Base-by-base conservation (phyloP, 2,329 filamentous ascomycete species). In the Aspergillus japonicus region DNA sequence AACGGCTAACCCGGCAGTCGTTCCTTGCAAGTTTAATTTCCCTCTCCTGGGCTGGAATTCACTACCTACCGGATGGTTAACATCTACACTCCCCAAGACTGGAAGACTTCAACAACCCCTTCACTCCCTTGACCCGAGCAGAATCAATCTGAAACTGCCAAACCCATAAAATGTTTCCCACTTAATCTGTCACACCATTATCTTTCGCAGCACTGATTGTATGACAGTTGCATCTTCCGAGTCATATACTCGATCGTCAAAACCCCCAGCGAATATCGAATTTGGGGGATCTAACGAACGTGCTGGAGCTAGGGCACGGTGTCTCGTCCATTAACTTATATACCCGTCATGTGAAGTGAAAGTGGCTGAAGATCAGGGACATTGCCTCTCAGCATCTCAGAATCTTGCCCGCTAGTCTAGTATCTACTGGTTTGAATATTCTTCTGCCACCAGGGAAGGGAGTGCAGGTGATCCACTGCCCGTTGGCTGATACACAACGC, bases 401-500 rank as follows among this genome's bases (percentile, higher is more conserved):
- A 12, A 26, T 55, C 10, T 35, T n/a, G 24, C 21, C 24, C 26
- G 12, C 8, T 23, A 19, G 33, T 35, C 42, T 44, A 31, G 24
- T 24, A 33, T 39, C 6, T 19, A 44, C 16, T 44, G 39, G 39
- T 19, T 62, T 52, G 60, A 12, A 39, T 42, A 26, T 44, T 55
- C 33, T 60, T 57, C 49, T 62, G 66, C 73, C 75, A 74, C 78
- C 78, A 80, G 21, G 73, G 66, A 56, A 80, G 68, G 47, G 72
- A 70, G 59, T 78, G 72, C 31, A 81, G 63, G 62, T 77, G 75
- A 49, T 72, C 68, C 47, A 75, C 70, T 33, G 76, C 73, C 44
- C 76, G 73, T 59, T 82, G 77, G 64, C 89, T 92, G 44, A 94
- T 85, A 69, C 92, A 96, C 54, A 97, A 78, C 1, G 85, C 85